phyloP scores from a whole-genome alignment of 331 rosid genomes.

The Malus hybrid region DNA sequence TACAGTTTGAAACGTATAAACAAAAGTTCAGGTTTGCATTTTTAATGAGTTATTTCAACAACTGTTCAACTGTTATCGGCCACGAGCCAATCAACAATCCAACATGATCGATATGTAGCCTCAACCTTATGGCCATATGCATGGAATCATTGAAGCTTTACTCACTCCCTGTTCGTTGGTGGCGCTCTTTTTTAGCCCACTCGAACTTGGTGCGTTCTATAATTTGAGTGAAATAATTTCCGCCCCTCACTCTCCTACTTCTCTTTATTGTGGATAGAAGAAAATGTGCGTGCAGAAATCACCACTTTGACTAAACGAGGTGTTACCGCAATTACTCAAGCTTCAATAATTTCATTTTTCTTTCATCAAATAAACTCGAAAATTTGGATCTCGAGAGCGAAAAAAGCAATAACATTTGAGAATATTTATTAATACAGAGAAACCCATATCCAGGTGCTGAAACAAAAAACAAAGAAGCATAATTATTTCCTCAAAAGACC shows the following conservation, averaged over 20 bases:
- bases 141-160: too few relatives aligned
- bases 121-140: too few relatives aligned
- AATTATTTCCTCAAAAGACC: background rate
- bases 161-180: too few relatives aligned
- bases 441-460: slow-evolving; percentile 1
- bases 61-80: too few relatives aligned
- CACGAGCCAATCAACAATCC: background rate
- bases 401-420: background rate
- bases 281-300: background rate
- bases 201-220: too few relatives aligned
- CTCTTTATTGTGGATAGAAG: background rate
- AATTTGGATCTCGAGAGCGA: background rate
- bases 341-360: background rate
- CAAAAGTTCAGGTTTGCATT: too few relatives aligned
- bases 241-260: background rate
- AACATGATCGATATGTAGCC: background rate
- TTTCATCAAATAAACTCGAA: background rate
- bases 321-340: background rate
- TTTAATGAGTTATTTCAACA: too few relatives aligned
- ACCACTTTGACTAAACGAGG: background rate
- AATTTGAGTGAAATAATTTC: too few relatives aligned
- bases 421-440: slow-evolving; percentile 1
- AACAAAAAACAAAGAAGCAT: background rate
- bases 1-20: too few relatives aligned
- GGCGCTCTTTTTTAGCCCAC: too few relatives aligned